Conservation (phyloP, 441 rosid genomes). For the Corymbia citriodora region DNA sequence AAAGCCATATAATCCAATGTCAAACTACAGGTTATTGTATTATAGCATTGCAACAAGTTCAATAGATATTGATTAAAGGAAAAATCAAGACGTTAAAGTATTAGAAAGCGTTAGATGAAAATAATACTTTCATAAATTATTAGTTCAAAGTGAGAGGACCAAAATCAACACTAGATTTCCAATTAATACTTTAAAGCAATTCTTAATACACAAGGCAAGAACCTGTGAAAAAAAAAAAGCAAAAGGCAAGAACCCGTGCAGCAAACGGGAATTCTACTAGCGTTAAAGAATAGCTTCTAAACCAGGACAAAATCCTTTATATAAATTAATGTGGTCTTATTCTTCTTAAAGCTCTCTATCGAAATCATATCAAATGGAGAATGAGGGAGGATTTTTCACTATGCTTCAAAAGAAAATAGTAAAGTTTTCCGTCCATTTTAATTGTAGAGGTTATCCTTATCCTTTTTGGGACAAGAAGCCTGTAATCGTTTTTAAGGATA, state of each 20-base stretch:
- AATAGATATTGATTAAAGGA: neutral
- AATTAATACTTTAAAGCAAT: neutral
- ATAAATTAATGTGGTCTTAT: neutral
- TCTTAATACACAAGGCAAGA: neutral
- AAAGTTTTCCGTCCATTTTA: neutral
- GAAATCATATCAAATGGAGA: neutral
- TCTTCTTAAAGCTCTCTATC: neutral
- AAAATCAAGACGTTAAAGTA: neutral
- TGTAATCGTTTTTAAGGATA: too few species aligned
- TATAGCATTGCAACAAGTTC: neutral
- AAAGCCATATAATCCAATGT: neutral
- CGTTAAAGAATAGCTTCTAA: neutral
- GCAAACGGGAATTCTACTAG: accelerated
- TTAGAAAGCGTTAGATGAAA: neutral
- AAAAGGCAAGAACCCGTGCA: neutral
- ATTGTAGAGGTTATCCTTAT: neutral
- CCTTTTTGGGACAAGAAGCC: too few species aligned
- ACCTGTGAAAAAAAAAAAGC: neutral
- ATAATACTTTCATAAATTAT: neutral
- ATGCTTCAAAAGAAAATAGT: neutral
- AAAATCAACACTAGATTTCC: neutral
- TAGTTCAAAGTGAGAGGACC: neutral
- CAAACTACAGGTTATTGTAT: neutral
- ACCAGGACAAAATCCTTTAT: neutral
- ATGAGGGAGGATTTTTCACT: neutral